Evolutionary conservation across 2,329 filamentous ascomycete genomes (phyloP), one percentile per base, ranked within the genome.

Genomic region (Aspergillus oerlinghausenensis): DNA sequence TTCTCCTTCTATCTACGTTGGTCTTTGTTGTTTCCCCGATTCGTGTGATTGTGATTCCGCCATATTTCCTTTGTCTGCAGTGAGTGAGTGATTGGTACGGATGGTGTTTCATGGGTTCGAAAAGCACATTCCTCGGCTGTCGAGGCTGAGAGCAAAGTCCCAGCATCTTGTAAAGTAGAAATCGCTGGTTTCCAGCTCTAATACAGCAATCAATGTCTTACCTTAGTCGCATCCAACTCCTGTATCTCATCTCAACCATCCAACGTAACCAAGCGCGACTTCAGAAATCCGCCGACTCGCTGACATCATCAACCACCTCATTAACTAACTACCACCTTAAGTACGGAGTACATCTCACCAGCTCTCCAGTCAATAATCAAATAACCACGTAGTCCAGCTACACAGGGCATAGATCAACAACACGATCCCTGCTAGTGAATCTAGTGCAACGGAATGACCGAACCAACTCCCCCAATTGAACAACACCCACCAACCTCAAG

Each of bases 221-320:
- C 54, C 56, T 55, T 57, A 10, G 29, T 32, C 29, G 10, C 29
- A 32, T 32, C 29, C 29, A 11, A 14, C 29, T 32, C 14, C 11
- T 14, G 29, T 32, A 32, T 32, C 14, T 32, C 29, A 49, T 29
- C 49, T 43, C 11, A 35, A 43, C 14, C 19, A 54, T 7, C 52
- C 29, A 2, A 21, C 14, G 23, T 21, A 38, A 49, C 35, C 29
- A 53, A 49, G 23, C 50, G 10, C 25, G 50, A 6, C 14, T 17
- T 17, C 14, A 43, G 14, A 35, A 35, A 35, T 4, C 25, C 38
- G 10, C 40, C 57, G 50, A 52, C 45, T 56, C 61, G 63, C 65
- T 69, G 66, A 69, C 67, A 69, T 69, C 67, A 69, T 69, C 67
- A 69, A 67, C 63, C 56, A 52, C 23, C 40, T 50, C 55, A 54